phyloP scores from a whole-genome alignment of 2,329 filamentous ascomycete genomes.

The Tolypocladium sp. region DNA sequence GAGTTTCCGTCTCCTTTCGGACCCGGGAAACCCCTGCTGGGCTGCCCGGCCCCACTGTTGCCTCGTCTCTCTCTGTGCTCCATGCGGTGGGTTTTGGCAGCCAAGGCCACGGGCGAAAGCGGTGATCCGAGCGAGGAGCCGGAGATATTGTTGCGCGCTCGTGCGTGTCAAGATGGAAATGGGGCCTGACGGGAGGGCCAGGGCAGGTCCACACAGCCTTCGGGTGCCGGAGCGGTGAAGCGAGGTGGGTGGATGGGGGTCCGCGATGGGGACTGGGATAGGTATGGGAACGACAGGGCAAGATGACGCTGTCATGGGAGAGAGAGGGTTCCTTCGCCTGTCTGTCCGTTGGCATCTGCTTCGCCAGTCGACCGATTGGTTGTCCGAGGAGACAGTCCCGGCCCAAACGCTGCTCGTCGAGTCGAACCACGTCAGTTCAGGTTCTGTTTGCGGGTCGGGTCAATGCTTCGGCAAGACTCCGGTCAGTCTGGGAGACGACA shows the following conservation, averaged over 20 bases:
- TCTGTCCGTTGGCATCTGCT: neutral
- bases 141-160: neutral
- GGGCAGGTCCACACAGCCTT: neutral
- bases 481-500: neutral
- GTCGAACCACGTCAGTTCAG: neutral
- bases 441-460: neutral
- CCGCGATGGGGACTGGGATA: neutral
- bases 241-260: neutral
- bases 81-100: neutral
- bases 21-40: neutral
- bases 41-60: neutral
- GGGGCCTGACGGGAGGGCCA: neutral
- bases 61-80: neutral
- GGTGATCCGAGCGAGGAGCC: neutral
- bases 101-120: neutral
- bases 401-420: too few relatives aligned
- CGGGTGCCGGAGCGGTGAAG: neutral
- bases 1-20: neutral
- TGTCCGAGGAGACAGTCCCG: neutral
- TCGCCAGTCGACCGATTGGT: neutral
- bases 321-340: neutral
- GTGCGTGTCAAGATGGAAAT: neutral
- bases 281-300: neutral
- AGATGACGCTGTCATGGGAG: neutral
- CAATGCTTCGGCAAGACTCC: neutral